Base-by-base conservation (phyloP, 768 basidiomycete genomes). In the Cantharellus anzutake region DNA sequence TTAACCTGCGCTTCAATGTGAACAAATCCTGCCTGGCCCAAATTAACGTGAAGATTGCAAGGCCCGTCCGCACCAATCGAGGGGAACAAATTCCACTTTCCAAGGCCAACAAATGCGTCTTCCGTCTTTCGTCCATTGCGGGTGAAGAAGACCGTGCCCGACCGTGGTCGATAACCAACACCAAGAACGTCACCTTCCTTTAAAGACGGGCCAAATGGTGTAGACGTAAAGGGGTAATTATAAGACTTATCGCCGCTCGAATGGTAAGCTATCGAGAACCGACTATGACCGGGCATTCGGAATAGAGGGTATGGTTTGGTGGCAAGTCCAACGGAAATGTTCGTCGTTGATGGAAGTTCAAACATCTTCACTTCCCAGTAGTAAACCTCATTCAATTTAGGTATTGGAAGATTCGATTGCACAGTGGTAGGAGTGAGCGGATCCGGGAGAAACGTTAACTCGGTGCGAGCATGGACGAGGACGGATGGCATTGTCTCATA, bases 311-410 rank as follows among this genome's bases (percentile, higher is more conserved):
- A 98, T 4, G 96, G 96, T 70, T 96, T 98, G 2, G 96, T 99
- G 16, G 94, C 92, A 42, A 99, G 70, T 41, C 96, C 96, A 56
- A 98, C 80, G 41, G 90, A 82, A n/a, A 96, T 84, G 51, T 78
- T 86, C 4, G 93, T 98, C 2, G 79, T 74, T 62, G 80, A 75
- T 7, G 93, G 91, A 59, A 96, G 84, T 72, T 99, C 96, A 68
- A 92, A 98, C 86, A 98, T 88, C 74, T 99, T 99, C 63, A 91
- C 86, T 69, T 99, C 96, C 88, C 89, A 99, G 69, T 99, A 99
- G 69, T 99, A 99, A 7, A 97, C 92, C 70, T 98, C 96, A 72
- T 99, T 99, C 56, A 98, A 76, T 68, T 97, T 97, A 7, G 96
- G 96, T 2, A 99, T 74, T 2, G 96, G 96, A 5, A 99, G 76